Evolutionary conservation across 2,329 filamentous ascomycete species (phyloP).

Genomic region (Sporothrix pseudoabietina): DNA sequence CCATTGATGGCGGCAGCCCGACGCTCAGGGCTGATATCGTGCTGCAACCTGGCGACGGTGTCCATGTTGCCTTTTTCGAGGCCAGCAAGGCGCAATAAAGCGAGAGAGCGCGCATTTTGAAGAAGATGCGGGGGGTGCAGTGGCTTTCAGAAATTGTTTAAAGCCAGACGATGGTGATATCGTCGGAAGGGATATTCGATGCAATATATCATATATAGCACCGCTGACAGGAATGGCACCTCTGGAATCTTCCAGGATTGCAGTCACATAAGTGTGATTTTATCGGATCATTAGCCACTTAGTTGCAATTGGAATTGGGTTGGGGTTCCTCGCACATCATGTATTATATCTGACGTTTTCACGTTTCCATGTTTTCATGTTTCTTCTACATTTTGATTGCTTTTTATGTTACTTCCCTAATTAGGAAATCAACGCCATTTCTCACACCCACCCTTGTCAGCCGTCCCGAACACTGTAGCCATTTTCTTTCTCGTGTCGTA

Average conservation of each 20-base stretch:
- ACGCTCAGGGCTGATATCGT: constrained; percentile 62
- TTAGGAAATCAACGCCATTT: background rate
- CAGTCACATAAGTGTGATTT: background rate
- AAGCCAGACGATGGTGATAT: background rate
- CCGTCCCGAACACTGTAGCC: background rate
- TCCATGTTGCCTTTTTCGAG: constrained; percentile 59
- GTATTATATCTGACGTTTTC: background rate
- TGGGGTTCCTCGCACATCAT: background rate
- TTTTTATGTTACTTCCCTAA: background rate
- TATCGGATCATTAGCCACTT: background rate
- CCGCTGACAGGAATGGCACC: background rate
- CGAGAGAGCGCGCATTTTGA: background rate
- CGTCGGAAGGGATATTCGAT: background rate
- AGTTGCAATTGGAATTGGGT: background rate
- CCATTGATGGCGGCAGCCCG: constrained; percentile 57
- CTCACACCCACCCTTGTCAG: background rate
- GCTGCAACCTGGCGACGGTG: constrained; percentile 60
- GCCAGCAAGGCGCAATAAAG: constrained; percentile 39
- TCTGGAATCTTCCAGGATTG: background rate
- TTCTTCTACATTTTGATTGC: background rate
- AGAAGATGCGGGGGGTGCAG: background rate
- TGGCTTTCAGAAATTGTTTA: background rate
- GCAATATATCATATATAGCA: background rate
- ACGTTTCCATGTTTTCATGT: background rate
- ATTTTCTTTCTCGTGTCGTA: background rate